phyloP scores from a whole-genome alignment of 352 stramenopile species.

The Blastocystis sp. region DNA sequence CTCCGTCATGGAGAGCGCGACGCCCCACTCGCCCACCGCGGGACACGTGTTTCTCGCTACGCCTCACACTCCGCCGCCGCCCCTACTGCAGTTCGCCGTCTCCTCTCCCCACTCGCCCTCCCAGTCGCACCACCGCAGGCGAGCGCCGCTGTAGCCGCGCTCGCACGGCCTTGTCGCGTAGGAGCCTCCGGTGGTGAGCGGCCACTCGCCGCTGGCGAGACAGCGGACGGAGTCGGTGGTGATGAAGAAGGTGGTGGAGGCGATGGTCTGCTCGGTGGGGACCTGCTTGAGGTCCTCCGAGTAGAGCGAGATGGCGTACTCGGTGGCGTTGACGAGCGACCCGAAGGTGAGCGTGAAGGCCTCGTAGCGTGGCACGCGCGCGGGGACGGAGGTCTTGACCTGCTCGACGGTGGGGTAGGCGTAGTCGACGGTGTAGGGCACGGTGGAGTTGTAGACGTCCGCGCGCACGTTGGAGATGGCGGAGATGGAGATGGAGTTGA shows the following conservation, averaged over 20 bases:
- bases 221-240: constrained; percentile 14
- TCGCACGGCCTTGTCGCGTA: neutral
- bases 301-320: constrained; percentile 54
- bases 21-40: neutral
- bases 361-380: neutral
- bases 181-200: neutral
- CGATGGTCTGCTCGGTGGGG: neutral
- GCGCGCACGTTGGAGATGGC: constrained; percentile 38
- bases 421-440: constrained; percentile 4
- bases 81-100: constrained; percentile 15
- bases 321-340: constrained; percentile 7
- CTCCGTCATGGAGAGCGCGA: neutral
- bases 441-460: constrained; percentile 42
- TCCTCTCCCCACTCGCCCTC: constrained; percentile 36
- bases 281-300: constrained; percentile 5
- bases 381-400: neutral
- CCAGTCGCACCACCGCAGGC: neutral
- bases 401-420: neutral
- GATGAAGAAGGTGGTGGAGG: constrained; percentile 58
- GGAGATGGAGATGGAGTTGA: constrained; percentile 28
- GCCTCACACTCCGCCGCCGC: neutral
- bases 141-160: neutral
- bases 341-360: neutral
- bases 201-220: neutral
- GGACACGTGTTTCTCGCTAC: constrained; percentile 2